phyloP scores from a whole-genome alignment of 306 rosid species.

The Quercus gilva region DNA sequence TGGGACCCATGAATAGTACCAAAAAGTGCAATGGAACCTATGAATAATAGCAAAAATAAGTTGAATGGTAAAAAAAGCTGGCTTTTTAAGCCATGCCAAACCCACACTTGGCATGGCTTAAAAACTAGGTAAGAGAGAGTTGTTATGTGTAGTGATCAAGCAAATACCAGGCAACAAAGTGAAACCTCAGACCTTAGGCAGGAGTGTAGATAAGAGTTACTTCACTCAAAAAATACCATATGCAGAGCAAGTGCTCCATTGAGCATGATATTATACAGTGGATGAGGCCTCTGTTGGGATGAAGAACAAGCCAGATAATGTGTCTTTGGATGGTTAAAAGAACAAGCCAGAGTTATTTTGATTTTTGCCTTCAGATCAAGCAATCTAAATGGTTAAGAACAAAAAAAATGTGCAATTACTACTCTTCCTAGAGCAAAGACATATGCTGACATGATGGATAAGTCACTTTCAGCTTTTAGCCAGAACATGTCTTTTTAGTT shows the following conservation, averaged over 20 bases:
- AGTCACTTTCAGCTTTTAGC: neutral
- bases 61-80: too few species aligned
- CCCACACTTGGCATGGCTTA: neutral
- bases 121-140: too few species aligned
- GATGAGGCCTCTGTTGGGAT: neutral
- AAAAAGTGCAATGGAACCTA: too few species aligned
- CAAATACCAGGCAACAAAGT: neutral
- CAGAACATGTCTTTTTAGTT: neutral
- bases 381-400: neutral
- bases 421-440: neutral
- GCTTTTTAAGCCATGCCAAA: too few species aligned
- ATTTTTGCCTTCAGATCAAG: neutral
- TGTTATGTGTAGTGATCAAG: neutral
- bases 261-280: conserved; percentile 1
- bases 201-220: neutral
- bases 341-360: neutral
- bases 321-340: too few species aligned
- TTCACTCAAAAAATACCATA: neutral
- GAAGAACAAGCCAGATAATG: neutral
- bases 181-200: neutral
- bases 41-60: too few species aligned
- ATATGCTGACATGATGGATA: neutral
- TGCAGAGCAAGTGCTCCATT: neutral
- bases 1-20: too few species aligned
- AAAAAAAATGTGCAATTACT: neutral